Evolutionary conservation across 106 monocot species (phyloP).

Genomic region (Dendrobium catenatum): DNA sequence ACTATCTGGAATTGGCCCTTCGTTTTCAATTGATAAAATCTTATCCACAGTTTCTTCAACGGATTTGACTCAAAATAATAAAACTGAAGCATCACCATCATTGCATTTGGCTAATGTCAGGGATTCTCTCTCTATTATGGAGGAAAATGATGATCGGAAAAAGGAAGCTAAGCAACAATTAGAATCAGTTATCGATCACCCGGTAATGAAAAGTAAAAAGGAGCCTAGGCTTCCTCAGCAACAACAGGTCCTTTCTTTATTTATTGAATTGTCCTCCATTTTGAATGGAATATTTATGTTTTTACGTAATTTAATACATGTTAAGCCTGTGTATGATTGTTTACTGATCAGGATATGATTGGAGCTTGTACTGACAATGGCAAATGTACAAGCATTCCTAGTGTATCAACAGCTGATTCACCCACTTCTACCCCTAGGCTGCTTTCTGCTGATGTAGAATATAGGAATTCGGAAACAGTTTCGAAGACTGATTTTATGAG

Average conservation of each 20-base stretch:
- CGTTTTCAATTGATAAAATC: background rate
- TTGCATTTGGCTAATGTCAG: background rate
- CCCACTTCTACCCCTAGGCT: conserved; percentile 7
- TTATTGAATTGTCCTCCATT: background rate
- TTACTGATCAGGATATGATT: background rate
- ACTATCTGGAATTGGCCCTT: conserved; percentile 1
- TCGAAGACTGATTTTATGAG: background rate
- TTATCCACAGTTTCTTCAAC: background rate
- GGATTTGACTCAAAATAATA: conserved; percentile 8
- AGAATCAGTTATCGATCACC: conserved; percentile 32
- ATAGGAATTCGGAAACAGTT: background rate
- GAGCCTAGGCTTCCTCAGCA: conserved; percentile 21
- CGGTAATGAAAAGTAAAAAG: conserved; percentile 26
- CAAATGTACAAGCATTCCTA: background rate
- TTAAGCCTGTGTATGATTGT: conserved; percentile 17
- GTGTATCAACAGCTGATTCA: conserved; percentile 4
- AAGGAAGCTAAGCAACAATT: conserved; percentile 18
- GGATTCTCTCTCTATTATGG: conserved; percentile 3
- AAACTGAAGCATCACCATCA: background rate
- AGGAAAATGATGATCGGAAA: conserved; percentile 14
- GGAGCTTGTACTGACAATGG: background rate
- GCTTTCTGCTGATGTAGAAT: conserved; percentile 8
- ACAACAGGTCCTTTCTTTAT: conserved; percentile 15
- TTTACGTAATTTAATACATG: background rate
- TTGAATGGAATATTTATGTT: background rate